Evolutionary conservation across 1,139 yeast species (phyloP), one percentile per base, ranked within the genome.

Genomic region (Taphrina flavorubra): DNA sequence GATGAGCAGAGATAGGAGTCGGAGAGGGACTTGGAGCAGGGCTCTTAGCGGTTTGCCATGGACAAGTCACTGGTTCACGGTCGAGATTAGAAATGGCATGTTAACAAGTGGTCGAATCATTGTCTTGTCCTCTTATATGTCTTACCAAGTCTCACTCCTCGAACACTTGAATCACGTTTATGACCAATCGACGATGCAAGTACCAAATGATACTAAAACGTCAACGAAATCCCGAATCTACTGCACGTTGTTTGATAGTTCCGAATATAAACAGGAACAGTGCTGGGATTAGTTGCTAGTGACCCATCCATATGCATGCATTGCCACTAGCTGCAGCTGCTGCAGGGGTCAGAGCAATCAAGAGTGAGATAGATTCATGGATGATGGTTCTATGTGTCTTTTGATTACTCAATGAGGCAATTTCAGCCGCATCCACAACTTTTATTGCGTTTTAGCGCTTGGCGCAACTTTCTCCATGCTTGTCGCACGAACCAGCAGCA

Each of bases 11-110:
- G n/a, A 7, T n/a, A 18, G 47, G 18, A 13, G 8, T 14, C 47
- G 6, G n/a, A n/a, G n/a, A n/a, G 47, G 47, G 47, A 44, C 47
- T 44, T 44, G 47, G 47, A 44, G 47, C 47, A 44, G 47, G 47
- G 47, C 47, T 44, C 31, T 44, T 44, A 44, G 47, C 47, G 11
- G 6, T 13, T 44, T 44, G 47, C 47, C 47, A 44, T 44, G 13
- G 47, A 44, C n/a, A 13, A 18, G 47, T 6, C 47, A 44, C 47
- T 44, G 5, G 18, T n/a, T 14, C 18, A 44, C 47, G 47, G 47
- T 44, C 1, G n/a, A 44, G 18, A n/a, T 1, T 44, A 44, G 47
- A 44, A 7, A 7, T 44, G n/a, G 47, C 47, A 44, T 44, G 47
- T 44, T 16, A 14, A 6, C n/a, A 25, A 7, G 47, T 14, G n/a